Conservation (phyloP, 1,284 basidiomycete species). For the Waitea zeae region DNA sequence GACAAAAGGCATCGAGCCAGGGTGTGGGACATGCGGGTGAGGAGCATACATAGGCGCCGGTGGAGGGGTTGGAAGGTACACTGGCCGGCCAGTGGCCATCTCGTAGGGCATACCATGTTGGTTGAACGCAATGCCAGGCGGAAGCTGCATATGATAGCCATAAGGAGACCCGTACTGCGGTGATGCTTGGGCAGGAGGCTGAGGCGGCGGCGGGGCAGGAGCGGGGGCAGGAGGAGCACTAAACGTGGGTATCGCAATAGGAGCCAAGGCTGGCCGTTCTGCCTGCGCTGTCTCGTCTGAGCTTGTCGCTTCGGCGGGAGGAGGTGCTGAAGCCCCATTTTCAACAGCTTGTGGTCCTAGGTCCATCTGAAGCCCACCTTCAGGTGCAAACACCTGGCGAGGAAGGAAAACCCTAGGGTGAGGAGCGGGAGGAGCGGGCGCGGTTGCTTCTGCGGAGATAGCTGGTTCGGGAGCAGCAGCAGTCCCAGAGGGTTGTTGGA, state of each 20-base stretch:
- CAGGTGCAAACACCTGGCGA: too few relatives aligned
- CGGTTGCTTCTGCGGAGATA: constrained; percentile 16
- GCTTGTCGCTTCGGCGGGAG: background rate
- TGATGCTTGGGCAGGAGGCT: constrained; percentile 32
- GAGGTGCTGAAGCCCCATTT: background rate
- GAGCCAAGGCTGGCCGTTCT: constrained; percentile 5
- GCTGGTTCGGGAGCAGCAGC: too few relatives aligned
- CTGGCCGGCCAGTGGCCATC: constrained; percentile 57
- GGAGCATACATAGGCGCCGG: constrained; percentile 12
- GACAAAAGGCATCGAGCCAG: constrained; percentile 36
- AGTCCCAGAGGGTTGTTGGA: constrained; percentile 12
- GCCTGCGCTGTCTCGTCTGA: background rate
- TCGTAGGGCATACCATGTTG: constrained; percentile 64
- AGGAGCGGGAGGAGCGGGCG: too few relatives aligned
- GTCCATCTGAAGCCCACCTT: too few relatives aligned
- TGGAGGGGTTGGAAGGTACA: constrained; percentile 38
- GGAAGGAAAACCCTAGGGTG: too few relatives aligned
- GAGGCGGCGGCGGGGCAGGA: constrained; percentile 17
- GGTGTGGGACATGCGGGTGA: constrained; percentile 47
- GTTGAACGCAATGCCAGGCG: constrained; percentile 58
- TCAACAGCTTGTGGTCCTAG: too few relatives aligned
- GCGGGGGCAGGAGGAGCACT: too few relatives aligned
- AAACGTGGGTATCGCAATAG: constrained; percentile 6
- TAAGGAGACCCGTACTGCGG: constrained; percentile 49
- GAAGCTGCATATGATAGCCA: constrained; percentile 38